Conservation (phyloP, 2,329 filamentous ascomycete genomes). For the Hymenoscyphus albidus region DNA sequence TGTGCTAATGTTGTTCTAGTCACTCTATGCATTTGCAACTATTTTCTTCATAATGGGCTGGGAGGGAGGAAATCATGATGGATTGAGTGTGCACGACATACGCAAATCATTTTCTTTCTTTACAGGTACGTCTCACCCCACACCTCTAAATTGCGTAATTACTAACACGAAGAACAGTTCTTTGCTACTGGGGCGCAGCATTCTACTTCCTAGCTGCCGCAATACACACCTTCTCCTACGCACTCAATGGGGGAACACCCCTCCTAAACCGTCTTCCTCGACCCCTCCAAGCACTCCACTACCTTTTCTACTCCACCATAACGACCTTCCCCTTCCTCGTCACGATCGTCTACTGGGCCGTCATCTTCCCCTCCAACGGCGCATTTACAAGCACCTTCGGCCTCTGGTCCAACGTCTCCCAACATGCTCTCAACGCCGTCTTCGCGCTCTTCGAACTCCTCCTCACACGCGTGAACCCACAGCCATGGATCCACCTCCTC, state of each 20-base stretch:
- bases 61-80: constrained; percentile 49
- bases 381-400: constrained; percentile 51
- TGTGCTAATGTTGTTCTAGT: constrained; percentile 34
- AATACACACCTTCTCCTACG: constrained; percentile 67
- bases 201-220: constrained; percentile 72
- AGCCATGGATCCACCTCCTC: constrained; percentile 62
- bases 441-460: constrained; percentile 75
- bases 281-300: constrained; percentile 60
- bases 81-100: constrained; percentile 34
- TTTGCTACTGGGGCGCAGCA: constrained; percentile 73
- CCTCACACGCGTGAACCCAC: constrained; percentile 60
- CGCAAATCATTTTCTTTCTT: constrained; percentile 72
- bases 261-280: constrained; percentile 59
- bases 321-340: constrained; percentile 65
- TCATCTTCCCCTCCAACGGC: constrained; percentile 46
- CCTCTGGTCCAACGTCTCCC: constrained; percentile 64
- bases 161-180: constrained; percentile 18
- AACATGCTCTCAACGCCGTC: constrained; percentile 69
- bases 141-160: background rate
- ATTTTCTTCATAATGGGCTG: constrained; percentile 67
- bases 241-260: constrained; percentile 48
- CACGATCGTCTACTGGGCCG: constrained; percentile 66
- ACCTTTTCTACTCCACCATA: constrained; percentile 59
- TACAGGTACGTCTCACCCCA: constrained; percentile 48
- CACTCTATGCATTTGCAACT: constrained; percentile 66